Evolutionary conservation across 129 eudicot genomes (phyloP).

Genomic region (Calendula officinalis): DNA sequence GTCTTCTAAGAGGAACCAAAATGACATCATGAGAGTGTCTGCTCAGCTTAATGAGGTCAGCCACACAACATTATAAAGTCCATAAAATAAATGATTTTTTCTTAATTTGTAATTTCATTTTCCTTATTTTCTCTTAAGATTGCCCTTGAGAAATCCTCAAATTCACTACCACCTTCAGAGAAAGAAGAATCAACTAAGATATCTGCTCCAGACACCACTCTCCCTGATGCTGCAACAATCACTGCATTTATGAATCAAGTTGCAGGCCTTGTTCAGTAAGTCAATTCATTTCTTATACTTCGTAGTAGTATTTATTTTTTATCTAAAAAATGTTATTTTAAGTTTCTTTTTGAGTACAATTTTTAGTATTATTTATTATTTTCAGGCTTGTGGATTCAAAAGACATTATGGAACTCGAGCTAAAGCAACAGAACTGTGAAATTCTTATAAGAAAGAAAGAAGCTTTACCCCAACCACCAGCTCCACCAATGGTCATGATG

Average conservation of each 20-base stretch:
- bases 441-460: constrained; percentile 74
- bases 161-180: constrained; percentile 40
- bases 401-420: constrained; percentile 82
- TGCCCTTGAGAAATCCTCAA: constrained; percentile 42
- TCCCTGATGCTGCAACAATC: constrained; percentile 63
- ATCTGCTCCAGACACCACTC: constrained; percentile 21
- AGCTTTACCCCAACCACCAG: constrained; percentile 56
- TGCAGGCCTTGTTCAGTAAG: constrained; percentile 75
- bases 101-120: too few species aligned
- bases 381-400: constrained; percentile 92
- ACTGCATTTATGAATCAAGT: constrained; percentile 79
- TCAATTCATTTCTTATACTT: constrained; percentile 7
- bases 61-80: constrained; percentile 5
- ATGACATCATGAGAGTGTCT: constrained; percentile 44
- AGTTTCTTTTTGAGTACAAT: background rate
- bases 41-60: constrained; percentile 68
- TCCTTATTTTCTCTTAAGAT: constrained; percentile 32
- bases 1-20: constrained; percentile 53
- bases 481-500: constrained; percentile 49
- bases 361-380: background rate
- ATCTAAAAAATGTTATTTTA: background rate
- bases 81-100: background rate
- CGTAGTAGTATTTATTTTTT: too few species aligned
- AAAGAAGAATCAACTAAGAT: constrained; percentile 25
- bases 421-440: constrained; percentile 77